phyloP scores from a whole-genome alignment of 176 grass and related monocot genomes.

The Oryza brachyantha region DNA sequence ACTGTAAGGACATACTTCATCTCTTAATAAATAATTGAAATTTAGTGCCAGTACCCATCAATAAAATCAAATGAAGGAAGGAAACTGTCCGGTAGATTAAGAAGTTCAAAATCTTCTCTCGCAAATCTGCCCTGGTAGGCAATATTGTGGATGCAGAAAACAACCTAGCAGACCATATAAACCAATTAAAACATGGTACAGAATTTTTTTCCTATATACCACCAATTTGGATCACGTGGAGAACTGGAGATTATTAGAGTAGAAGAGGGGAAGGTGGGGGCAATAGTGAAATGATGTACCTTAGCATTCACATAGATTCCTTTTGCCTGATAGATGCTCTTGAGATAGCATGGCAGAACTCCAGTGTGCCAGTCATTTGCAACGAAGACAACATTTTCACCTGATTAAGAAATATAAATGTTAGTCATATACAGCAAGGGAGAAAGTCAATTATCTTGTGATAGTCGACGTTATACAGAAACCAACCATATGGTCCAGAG shows the following conservation, averaged over 20 bases:
- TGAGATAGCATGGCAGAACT: conserved; percentile 76
- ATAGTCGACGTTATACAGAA: conserved; percentile 25
- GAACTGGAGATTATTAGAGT: conserved; percentile 10
- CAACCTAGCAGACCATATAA: conserved; percentile 53
- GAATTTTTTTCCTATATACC: not conserved
- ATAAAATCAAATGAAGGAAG: conserved; percentile 83
- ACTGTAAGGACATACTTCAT: conserved; percentile 8
- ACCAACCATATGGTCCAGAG: conserved; percentile 79
- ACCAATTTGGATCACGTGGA: conserved; percentile 11
- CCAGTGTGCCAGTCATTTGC: conserved; percentile 94
- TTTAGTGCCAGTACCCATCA: conserved; percentile 60
- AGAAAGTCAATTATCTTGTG: not conserved
- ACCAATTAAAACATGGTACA: conserved; percentile 18
- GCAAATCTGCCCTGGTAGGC: conserved; percentile 87
- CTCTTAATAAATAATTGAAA: conserved; percentile 10
- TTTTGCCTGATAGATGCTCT: conserved; percentile 70
- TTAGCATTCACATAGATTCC: conserved; percentile 86
- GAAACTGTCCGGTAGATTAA: conserved; percentile 83
- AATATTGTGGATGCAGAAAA: conserved; percentile 99
- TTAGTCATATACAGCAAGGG: not conserved
- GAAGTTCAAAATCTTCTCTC: conserved; percentile 57
- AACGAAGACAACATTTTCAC: conserved; percentile 87
- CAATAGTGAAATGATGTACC: conserved; percentile 32
- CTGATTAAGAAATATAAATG: conserved; percentile 34
- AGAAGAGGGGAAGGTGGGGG: not conserved